These are phyloP conservation scores for Fusarium brachygibbosum DNA, from an alignment of 2,329 filamentous ascomycete genomes.

Conservation along the genomic window DNA sequence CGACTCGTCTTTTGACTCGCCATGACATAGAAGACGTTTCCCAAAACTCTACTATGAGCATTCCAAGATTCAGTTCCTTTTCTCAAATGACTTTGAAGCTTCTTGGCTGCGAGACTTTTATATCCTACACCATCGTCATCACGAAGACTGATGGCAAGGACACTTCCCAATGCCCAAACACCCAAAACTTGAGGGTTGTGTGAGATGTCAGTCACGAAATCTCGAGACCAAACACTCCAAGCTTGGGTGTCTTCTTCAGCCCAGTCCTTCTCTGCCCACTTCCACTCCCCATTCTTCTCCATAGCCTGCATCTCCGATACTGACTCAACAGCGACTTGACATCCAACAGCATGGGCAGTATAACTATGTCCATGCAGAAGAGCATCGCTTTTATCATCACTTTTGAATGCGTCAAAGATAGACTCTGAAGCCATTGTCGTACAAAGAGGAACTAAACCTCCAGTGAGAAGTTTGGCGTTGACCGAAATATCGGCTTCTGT, in stretches of 20 bases:
- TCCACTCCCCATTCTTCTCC: slow-evolving; percentile 70
- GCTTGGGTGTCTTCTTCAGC: slow-evolving; percentile 19
- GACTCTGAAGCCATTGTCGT: slow-evolving; percentile 79
- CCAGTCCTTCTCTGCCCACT: slow-evolving; percentile 44
- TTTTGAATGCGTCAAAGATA: slow-evolving; percentile 79
- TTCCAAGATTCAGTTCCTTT: slow-evolving; percentile 58
- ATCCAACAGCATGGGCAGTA: slow-evolving; percentile 86
- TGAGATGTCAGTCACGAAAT: slow-evolving; percentile 72
- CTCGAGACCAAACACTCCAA: slow-evolving; percentile 80
- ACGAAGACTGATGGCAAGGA: slow-evolving; percentile 74
- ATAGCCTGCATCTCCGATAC: slow-evolving; percentile 71
- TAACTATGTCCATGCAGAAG: slow-evolving; percentile 89
- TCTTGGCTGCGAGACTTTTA: slow-evolving; percentile 61
- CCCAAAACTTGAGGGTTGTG: slow-evolving; percentile 68
- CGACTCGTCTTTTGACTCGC: slow-evolving; percentile 61
- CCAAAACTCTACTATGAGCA: slow-evolving; percentile 67
- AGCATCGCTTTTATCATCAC: slow-evolving; percentile 81
- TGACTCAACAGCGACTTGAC: slow-evolving; percentile 79
- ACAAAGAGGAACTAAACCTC: slow-evolving; percentile 82
- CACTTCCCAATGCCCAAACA: slow-evolving; percentile 80
- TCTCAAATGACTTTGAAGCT: slow-evolving; percentile 57
- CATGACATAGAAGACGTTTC: slow-evolving; percentile 72
- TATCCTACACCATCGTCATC: slow-evolving; percentile 61
- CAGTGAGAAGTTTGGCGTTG: slow-evolving; percentile 87
- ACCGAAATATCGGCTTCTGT: slow-evolving; percentile 80